Base-by-base conservation (phyloP, 2,329 filamentous ascomycete genomes). In the Helicocarpus griseus region DNA sequence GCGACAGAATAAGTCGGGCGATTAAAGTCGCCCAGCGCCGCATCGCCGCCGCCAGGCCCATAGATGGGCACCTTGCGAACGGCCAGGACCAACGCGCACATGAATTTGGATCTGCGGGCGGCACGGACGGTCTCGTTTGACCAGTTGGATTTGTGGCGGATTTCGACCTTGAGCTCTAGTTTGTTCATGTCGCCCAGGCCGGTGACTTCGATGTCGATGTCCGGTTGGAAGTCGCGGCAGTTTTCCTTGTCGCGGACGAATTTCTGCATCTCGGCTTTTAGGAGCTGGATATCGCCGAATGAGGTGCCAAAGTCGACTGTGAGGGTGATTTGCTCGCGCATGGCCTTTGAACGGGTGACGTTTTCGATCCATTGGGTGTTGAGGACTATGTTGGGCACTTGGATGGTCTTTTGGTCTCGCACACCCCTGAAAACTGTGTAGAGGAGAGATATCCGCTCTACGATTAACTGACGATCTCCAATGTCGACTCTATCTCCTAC, bases 291-390 rank as follows among this genome's bases (percentile, higher is more conserved):
- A 55, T 97, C 90, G 58, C 94, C 89, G 50, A 97, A 91, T 0
- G 78, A 80, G 0, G 93, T 97, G 60, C 89, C 89, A 64, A 87
- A 97, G 4, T 83, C 83, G 53, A 95, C 83, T 55, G 85, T 86
- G 48, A 97, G 75, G 9, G 84, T 81, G 49, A 97, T 77, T 48
- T 81, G 81, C 69, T 95, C 93, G 57, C 85, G 85, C 91, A 96
- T 96, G 45, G 89, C 84, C 67, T 89, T 90, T 65, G 87, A 91
- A 49, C 93, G 86, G 8, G 86, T 86, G 56, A 96, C 80, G 66
- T 98, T 98, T 67, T 97, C 91, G 51, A 98, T 84, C 86, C 89
- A 96, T n/a, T 90, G 73, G 49, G 81, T 85, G 75, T 97, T 97
- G 50, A 97, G 78, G 1, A 89, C 77, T 63, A 94, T 95, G 70